Conservation (phyloP, 495 filamentous ascomycete species). For the Penicillium goetzii region DNA sequence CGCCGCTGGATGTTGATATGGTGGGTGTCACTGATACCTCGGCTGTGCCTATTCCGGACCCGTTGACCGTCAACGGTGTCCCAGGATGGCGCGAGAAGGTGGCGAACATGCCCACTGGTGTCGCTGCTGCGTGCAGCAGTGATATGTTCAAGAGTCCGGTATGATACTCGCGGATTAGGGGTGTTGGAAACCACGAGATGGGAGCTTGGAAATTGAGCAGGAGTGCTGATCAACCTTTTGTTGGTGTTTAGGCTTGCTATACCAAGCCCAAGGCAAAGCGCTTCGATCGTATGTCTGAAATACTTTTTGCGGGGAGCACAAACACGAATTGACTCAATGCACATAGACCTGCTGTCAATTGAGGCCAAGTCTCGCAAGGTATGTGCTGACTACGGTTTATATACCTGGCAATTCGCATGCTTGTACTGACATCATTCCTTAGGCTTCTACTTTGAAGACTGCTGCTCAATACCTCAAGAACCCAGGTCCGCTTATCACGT, state of each 20-base stretch:
- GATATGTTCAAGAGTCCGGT: conserved; percentile 83
- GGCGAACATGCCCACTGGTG: conserved; percentile 68
- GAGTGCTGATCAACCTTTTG: conserved; percentile 12
- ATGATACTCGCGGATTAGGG: conserved; percentile 24
- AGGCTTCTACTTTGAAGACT: conserved; percentile 72
- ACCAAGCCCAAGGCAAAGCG: conserved; percentile 79
- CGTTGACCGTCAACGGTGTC: conserved; percentile 73
- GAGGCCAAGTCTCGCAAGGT: conserved; percentile 50
- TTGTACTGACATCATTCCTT: background rate
- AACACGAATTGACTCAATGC: background rate
- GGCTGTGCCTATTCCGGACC: conserved; percentile 52
- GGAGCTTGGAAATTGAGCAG: background rate
- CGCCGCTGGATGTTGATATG: conserved; percentile 44
- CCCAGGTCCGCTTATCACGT: conserved; percentile 53
- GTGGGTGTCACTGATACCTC: conserved; percentile 45
- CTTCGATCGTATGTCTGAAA: conserved; percentile 74
- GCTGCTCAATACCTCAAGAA: conserved; percentile 75
- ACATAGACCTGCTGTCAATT: conserved; percentile 40
- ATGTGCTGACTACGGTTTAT: conserved; percentile 14
- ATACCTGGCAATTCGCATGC: background rate
- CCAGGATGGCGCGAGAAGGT: conserved; percentile 67
- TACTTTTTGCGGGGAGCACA: background rate
- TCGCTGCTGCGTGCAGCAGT: conserved; percentile 76
- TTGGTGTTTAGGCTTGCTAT: conserved; percentile 44
- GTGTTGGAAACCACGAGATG: background rate